Percentiles rank a stretch among this genome's conserved stretches.
Evolutionary conservation across 345 rosid species (phyloP).

Genomic region (Anastatica hierochuntica): DNA sequence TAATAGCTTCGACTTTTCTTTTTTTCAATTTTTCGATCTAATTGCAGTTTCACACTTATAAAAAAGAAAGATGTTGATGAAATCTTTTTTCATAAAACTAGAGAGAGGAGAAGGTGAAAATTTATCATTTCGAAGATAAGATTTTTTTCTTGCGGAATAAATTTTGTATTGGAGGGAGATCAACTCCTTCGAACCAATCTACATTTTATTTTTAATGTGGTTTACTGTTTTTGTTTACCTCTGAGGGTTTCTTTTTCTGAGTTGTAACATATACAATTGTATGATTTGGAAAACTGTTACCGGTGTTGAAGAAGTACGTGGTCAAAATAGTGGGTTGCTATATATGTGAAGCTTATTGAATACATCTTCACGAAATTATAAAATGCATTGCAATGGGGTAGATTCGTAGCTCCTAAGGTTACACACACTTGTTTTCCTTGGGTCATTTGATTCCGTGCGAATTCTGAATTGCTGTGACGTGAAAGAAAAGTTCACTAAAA

Average conservation of each 20-base stretch:
- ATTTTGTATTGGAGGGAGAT: constrained; percentile 2
- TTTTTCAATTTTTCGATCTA: constrained; percentile 6
- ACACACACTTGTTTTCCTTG: no score
- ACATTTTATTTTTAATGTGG: not conserved
- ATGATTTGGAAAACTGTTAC: not conserved
- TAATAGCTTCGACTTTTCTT: not conserved
- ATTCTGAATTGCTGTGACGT: no score
- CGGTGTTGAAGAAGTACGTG: no score
- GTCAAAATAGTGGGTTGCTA: no score
- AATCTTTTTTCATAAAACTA: constrained; percentile 12
- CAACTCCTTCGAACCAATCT: not conserved
- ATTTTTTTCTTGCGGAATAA: constrained; percentile 11
- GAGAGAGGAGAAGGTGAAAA: not conserved
- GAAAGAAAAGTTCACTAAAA: no score
- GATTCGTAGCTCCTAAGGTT: no score
- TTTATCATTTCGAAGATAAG: not conserved
- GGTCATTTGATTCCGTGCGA: no score
- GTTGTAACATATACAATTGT: not conserved
- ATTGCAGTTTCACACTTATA: constrained; percentile 7
- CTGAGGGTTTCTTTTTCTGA: not conserved
- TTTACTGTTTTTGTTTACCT: not conserved
- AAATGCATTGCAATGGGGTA: no score
- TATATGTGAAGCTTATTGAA: no score
- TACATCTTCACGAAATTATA: no score
- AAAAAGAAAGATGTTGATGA: constrained; percentile 14